Evolutionary conservation across 2,329 filamentous ascomycete genomes (phyloP).

Genomic region (Alternaria triticina): DNA sequence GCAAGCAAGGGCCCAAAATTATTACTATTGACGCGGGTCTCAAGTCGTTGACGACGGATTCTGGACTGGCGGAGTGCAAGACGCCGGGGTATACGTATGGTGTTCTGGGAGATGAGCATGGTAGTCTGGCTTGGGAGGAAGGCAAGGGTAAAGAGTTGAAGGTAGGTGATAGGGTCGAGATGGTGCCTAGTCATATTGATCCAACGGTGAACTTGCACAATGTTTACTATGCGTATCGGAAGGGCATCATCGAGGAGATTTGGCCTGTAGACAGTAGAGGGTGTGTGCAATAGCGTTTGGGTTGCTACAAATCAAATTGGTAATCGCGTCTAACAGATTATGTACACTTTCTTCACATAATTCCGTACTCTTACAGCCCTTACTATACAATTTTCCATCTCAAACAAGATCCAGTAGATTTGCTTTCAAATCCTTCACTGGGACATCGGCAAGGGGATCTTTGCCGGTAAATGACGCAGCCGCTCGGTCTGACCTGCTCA

Average conservation of each 20-base stretch:
- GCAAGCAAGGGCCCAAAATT: constrained; percentile 52
- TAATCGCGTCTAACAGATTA: background rate
- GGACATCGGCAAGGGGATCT: constrained; percentile 19
- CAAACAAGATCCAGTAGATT: constrained; percentile 8
- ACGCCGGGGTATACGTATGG: constrained; percentile 51
- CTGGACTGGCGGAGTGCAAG: constrained; percentile 58
- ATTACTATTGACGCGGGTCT: constrained; percentile 60
- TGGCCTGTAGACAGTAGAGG: constrained; percentile 60
- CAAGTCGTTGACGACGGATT: constrained; percentile 61
- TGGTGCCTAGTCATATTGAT: constrained; percentile 63
- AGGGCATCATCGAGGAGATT: constrained; percentile 58
- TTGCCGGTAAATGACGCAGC: constrained; percentile 12
- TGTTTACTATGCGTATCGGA: constrained; percentile 58
- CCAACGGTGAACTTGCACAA: constrained; percentile 62
- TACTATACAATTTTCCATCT: background rate
- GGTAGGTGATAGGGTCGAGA: constrained; percentile 58
- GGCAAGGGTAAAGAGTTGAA: constrained; percentile 42
- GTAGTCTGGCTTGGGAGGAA: constrained; percentile 56
- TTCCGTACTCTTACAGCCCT: background rate
- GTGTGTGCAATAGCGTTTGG: constrained; percentile 54
- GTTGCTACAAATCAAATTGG: no score
- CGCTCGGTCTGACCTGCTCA: constrained; percentile 18
- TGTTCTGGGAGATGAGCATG: constrained; percentile 59
- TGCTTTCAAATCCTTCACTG: constrained; percentile 9
- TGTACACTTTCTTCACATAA: background rate